Conservation (phyloP, 345 rosid genomes). For the Geranium rotundifolium region DNA sequence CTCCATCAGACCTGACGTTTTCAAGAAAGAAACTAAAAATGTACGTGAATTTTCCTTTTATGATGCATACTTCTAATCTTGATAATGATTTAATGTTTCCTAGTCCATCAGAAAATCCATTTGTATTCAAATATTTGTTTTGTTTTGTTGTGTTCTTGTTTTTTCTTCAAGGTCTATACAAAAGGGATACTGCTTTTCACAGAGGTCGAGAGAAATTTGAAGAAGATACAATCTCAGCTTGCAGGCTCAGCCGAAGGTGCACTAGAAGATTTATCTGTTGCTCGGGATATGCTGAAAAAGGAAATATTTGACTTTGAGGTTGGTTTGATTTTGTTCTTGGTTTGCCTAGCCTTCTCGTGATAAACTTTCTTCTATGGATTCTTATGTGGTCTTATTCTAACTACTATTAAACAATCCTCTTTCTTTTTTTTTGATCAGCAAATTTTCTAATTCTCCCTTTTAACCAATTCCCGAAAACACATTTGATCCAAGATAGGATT, state of each 20-base stretch:
- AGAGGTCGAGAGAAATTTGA: constrained; percentile 43
- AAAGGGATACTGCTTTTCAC: constrained; percentile 52
- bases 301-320: constrained; percentile 64
- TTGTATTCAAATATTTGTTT: not conserved
- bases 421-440: too few species aligned
- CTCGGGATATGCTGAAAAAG: constrained; percentile 54
- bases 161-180: constrained; percentile 35
- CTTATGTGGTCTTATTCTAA: not conserved
- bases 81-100: constrained; percentile 7
- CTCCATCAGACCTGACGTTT: constrained; percentile 39
- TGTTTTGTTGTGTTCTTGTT: not conserved
- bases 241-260: constrained; percentile 30
- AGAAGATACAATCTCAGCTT: constrained; percentile 34
- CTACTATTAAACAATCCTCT: too few species aligned
- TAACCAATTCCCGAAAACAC: too few species aligned
- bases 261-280: constrained; percentile 34
- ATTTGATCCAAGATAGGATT: too few species aligned
- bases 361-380: not conserved
- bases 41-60: constrained; percentile 24
- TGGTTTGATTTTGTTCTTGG: constrained; percentile 14
- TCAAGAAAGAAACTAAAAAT: constrained; percentile 41
- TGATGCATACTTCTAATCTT: not conserved
- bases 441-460: too few species aligned
- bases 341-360: not conserved
- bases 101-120: constrained; percentile 3